These are phyloP conservation scores for Phytopythium cucurbitacearum DNA, from an alignment of 352 stramenopile genomes.

Conservation along the genomic window DNA sequence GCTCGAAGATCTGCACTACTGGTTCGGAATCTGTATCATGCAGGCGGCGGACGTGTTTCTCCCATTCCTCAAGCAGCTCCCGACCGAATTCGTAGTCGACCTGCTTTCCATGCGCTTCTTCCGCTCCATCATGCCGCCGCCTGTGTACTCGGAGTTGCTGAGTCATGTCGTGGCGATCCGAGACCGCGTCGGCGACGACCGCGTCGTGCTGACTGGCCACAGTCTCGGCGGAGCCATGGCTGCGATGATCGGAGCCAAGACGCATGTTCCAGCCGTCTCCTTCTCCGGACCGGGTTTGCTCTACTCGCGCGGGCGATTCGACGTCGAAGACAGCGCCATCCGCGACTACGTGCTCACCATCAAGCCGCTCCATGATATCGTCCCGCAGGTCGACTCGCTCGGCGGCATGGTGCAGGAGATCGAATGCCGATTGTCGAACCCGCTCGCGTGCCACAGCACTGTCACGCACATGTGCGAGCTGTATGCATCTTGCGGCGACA, in stretches of 20 bases:
- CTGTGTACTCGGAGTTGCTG: slow-evolving; percentile 72
- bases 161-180: slow-evolving; percentile 55
- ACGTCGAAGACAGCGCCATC: slow-evolving; percentile 60
- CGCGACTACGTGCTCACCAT: slow-evolving; percentile 85
- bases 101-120: slow-evolving; percentile 82
- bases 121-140: slow-evolving; percentile 61
- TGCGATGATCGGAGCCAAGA: slow-evolving; percentile 81
- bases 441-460: slow-evolving; percentile 80
- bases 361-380: slow-evolving; percentile 74
- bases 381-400: slow-evolving; percentile 78
- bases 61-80: slow-evolving; percentile 83
- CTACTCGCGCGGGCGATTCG: slow-evolving; percentile 77
- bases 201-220: slow-evolving; percentile 78
- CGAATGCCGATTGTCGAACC: slow-evolving; percentile 72
- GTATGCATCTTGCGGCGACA: slow-evolving; percentile 76
- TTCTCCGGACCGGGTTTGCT: slow-evolving; percentile 79
- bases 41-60: slow-evolving; percentile 82
- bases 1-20: slow-evolving; percentile 84
- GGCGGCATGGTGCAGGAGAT: slow-evolving; percentile 88
- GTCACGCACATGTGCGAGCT: slow-evolving; percentile 83
- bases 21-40: slow-evolving; percentile 87
- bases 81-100: slow-evolving; percentile 69
- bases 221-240: slow-evolving; percentile 83
- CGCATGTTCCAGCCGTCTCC: slow-evolving; percentile 71
- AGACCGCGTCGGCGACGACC: slow-evolving; percentile 58